These are phyloP conservation scores for Penicillium ochrochloron DNA, from an alignment of 495 filamentous ascomycete genomes.

Conservation along the genomic window DNA sequence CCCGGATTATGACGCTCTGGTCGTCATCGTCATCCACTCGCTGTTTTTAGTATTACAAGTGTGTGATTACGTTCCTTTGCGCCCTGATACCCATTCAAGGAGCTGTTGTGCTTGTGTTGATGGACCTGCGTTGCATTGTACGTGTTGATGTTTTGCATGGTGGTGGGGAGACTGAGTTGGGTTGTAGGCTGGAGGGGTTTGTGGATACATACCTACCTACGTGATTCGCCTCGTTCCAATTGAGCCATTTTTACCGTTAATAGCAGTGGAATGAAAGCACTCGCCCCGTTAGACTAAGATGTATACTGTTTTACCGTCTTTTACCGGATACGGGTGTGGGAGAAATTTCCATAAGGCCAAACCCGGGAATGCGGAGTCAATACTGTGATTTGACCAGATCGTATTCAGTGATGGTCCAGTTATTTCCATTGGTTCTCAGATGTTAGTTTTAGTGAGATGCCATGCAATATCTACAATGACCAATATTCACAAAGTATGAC, in stretches of 20 bases:
- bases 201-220: neutral
- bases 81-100: constrained; percentile 5
- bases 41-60: constrained; percentile 1
- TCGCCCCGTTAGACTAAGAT: too few relatives aligned
- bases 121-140: neutral
- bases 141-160: neutral
- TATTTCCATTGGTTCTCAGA: neutral
- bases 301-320: too few relatives aligned
- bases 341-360: too few relatives aligned
- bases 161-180: neutral
- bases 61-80: neutral
- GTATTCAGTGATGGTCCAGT: too few relatives aligned
- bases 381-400: too few relatives aligned
- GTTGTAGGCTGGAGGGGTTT: neutral
- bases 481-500: neutral
- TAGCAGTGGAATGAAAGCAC: too few relatives aligned
- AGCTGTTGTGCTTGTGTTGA: constrained; percentile 5
- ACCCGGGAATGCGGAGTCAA: too few relatives aligned
- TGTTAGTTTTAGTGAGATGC: neutral
- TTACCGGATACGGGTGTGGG: too few relatives aligned
- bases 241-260: neutral
- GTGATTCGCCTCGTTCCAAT: neutral
- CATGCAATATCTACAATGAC: neutral
- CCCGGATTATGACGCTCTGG: neutral
- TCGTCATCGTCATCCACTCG: constrained; percentile 1